Evolutionary conservation across 805 yeast genomes (phyloP), one percentile per base, ranked within the genome.

Genomic region (Lipomyces oligophaga): DNA sequence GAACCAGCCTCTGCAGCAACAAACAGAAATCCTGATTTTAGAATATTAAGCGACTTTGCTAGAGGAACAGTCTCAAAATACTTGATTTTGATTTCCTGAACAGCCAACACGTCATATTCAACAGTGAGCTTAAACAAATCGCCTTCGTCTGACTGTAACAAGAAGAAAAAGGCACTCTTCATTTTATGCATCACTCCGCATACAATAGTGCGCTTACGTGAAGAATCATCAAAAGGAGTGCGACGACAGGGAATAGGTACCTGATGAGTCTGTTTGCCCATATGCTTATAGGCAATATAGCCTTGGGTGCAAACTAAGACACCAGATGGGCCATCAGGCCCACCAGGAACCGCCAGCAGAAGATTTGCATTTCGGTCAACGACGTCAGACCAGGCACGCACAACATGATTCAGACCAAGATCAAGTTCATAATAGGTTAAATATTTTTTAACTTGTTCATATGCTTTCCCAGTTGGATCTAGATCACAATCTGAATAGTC

Each of bases 371-470:
- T 48, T 20, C 54, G 55, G 1, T 65, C 60, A 1, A 78, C 64
- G 5, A 51, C 61, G 34, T 63, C 73, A n/a, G 74, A 60, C 65
- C 66, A 72, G 54, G 72, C 72, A 46, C 74, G 75, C 1, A 83
- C 71, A 1, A 89, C 76, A 61, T 83, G 84, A 60, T 89, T 89
- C 38, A 90, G 68, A 0, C 97, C 96, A 33, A 85, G 73, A 63
- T 93, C 97, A 21, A 89, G 67, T 59, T 86, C 90, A 66, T 90
- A 90, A 61, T 77, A 83, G 3, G 78, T 75, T 42, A 90, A 67
- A 24, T 60, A 55, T 40, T 67, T 71, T 47, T 59, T 33, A 3
- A 41, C 55, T 7, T 45, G 41, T 5, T 48, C 37, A 5, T 47
- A 45, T 33, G 51, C 60, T 51, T 43, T 47, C 35, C 59, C 56